Evolutionary conservation across 108 stramenopile species (phyloP).

Genomic region (Nannochloropsis salina): DNA sequence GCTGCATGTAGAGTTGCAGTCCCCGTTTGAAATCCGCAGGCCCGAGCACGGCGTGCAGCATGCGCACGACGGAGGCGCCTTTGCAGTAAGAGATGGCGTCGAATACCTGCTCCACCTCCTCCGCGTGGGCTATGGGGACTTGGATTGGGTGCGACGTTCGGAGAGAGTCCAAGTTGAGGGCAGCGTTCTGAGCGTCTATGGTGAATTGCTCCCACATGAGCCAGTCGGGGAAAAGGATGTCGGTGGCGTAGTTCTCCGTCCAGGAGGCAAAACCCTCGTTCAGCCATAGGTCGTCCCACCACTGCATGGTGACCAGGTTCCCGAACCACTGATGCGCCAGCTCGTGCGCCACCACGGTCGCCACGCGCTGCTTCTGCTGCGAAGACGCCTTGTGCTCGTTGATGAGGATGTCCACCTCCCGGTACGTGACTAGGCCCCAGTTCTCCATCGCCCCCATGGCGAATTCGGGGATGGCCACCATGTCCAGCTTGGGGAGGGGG

Average conservation of each 20-base stretch:
- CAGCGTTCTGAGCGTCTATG: constrained; percentile 66
- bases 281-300: constrained; percentile 93
- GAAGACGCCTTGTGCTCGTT: constrained; percentile 55
- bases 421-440: constrained; percentile 74
- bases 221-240: constrained; percentile 68
- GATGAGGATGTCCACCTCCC: constrained; percentile 77
- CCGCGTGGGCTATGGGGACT: constrained; percentile 76
- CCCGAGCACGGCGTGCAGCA: constrained; percentile 83
- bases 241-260: constrained; percentile 61
- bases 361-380: constrained; percentile 72
- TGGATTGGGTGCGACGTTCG: constrained; percentile 82
- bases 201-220: constrained; percentile 83
- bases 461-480: constrained; percentile 86
- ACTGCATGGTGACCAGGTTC: constrained; percentile 88
- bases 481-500: constrained; percentile 90
- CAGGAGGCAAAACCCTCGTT: constrained; percentile 88
- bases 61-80: constrained; percentile 76
- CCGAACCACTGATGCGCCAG: constrained; percentile 96
- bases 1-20: constrained; percentile 68
- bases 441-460: constrained; percentile 96
- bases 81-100: constrained; percentile 85
- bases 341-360: constrained; percentile 93
- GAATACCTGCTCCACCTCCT: constrained; percentile 89
- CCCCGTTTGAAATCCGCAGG: constrained; percentile 66
- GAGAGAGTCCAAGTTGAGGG: constrained; percentile 77